A percentile compares a stretch with the other conserved stretches of the same genome.
phyloP scores from a whole-genome alignment of 2,329 filamentous ascomycete species.

The Verticillium zaregamsianum region DNA sequence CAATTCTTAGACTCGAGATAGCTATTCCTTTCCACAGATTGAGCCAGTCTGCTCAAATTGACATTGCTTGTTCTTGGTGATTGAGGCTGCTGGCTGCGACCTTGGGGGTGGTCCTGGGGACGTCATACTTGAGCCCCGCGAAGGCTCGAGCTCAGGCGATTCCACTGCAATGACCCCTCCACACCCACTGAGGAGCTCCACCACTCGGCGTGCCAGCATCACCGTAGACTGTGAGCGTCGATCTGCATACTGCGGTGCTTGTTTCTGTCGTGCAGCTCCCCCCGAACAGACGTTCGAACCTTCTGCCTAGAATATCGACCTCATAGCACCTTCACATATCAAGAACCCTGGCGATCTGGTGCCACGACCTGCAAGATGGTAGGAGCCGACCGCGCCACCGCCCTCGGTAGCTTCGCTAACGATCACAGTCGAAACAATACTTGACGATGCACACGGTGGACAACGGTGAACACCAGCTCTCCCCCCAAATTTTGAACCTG shows the following conservation, averaged over 20 bases:
- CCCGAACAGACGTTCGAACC: not conserved
- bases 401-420: conserved; percentile 9
- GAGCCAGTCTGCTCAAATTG: too few species aligned
- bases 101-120: not conserved
- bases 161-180: not conserved
- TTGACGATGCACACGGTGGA: conserved; percentile 88
- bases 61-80: too few species aligned
- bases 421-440: conserved; percentile 91
- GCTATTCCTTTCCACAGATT: too few species aligned
- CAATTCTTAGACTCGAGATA: too few species aligned
- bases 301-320: not conserved
- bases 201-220: not conserved
- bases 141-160: not conserved
- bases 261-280: not conserved
- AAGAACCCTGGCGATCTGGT: conserved; percentile 2
- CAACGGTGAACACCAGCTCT: conserved; percentile 55
- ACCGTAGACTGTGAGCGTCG: not conserved
- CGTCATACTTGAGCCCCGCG: not conserved
- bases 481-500: not conserved
- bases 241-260: not conserved
- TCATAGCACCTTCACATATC: not conserved
- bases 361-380: not conserved
- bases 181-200: not conserved
- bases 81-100: not conserved
- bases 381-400: not conserved